Evolutionary conservation across 257 asterid species (phyloP), one percentile per base, ranked within the genome.

Genomic region (Leptodermis oblonga): DNA sequence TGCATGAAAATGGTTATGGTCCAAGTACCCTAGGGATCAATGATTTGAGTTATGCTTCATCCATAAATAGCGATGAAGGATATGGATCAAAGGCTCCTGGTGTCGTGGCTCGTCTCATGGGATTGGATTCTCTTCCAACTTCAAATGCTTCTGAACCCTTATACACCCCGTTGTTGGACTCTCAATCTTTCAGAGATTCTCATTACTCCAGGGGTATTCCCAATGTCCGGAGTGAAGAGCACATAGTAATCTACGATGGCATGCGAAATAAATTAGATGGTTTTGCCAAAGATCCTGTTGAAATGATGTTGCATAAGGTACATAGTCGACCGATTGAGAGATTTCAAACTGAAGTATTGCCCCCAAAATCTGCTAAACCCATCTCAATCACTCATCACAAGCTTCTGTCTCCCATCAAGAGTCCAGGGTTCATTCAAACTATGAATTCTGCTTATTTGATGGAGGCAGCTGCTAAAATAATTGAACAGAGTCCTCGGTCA

Each of bases 31-130:
- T 77, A 62, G 79, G 80, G 70, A 76, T 77, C 22, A 73, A 33
- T 51, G 88, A 83, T 62, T 30, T 66, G 70, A 54, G 26, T 67
- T 85, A 85, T 67, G 88, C 85, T 82, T 79, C 92, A 45, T 84
- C 95, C 49, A 81, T 78, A 64, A 83, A 74, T 69, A 85, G 83
- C 46, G 96, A 91, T 78, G 82, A 82, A 45, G 84, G 81, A 56
- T 76, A 73, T 73, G 90, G 82, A 65, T 76, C 84, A 64, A 87
- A 81, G 78, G 86, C 95, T 58, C 97, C 99, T 59, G 95, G 97
- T 67, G 99, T 91, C 61, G 97, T 94, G 63, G 99, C 99, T 49
- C 96, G 99, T 70, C 96, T 94, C 36, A 94, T 94, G 99, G 99
- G 99, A 69, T 80, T 94, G 69, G 99, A 89, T 78, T 85, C 96